phyloP scores from a whole-genome alignment of 1,284 basidiomycete genomes.

The Trametes polyzona region DNA sequence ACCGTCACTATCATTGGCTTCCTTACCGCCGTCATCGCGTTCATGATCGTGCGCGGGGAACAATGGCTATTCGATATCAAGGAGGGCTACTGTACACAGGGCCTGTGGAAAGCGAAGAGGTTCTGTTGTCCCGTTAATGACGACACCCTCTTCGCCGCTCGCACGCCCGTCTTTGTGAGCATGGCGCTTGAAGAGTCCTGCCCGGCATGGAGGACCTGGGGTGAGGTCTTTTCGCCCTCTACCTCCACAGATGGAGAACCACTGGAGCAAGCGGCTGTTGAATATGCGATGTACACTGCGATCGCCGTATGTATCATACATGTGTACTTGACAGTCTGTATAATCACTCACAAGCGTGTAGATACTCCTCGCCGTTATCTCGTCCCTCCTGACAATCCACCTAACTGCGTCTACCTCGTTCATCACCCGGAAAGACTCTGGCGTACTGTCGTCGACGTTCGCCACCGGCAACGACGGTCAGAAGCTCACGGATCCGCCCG shows the following conservation, averaged over 20 bases:
- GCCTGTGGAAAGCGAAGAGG: constrained; percentile 77
- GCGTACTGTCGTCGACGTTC: constrained; percentile 63
- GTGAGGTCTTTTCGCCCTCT: constrained; percentile 45
- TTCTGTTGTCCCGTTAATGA: constrained; percentile 74
- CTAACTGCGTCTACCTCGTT: constrained; percentile 90
- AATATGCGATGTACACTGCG: constrained; percentile 75
- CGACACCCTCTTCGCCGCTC: constrained; percentile 28
- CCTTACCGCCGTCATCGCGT: constrained; percentile 84
- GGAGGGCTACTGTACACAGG: constrained; percentile 81
- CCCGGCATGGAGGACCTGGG: constrained; percentile 79
- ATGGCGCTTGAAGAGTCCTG: constrained; percentile 51
- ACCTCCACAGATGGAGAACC: constrained; percentile 28
- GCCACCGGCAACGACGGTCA: constrained; percentile 31
- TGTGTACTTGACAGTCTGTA: not conserved
- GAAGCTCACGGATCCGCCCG: constrained; percentile 21
- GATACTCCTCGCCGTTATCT: constrained; percentile 73
- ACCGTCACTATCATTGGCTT: constrained; percentile 89
- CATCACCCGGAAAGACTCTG: constrained; percentile 85
- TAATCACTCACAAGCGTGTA: constrained; percentile 35
- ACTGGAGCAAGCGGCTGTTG: constrained; percentile 50
- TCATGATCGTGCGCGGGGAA: constrained; percentile 85
- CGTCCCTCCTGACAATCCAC: constrained; percentile 83
- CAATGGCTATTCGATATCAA: constrained; percentile 94
- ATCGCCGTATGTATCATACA: constrained; percentile 68
- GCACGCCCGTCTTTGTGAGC: constrained; percentile 18